phyloP scores from a whole-genome alignment of 768 basidiomycete genomes.

The Cystobasidium tubakii region DNA sequence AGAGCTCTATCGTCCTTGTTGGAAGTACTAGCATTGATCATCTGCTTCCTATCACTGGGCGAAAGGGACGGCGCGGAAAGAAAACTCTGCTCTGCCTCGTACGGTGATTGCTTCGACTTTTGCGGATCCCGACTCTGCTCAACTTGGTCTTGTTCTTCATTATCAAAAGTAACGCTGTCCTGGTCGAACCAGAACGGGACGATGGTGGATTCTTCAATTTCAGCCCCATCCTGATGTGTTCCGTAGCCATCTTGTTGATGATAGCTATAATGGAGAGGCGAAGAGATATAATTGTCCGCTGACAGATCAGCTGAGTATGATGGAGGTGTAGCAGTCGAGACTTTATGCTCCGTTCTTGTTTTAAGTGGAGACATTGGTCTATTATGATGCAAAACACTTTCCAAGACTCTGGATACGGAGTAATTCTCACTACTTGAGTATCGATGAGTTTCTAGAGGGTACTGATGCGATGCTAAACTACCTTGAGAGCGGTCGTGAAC shows the following conservation, averaged over 20 bases:
- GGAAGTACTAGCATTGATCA: no score
- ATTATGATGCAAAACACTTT: not conserved
- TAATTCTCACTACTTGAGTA: not conserved
- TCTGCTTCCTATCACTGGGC: no score
- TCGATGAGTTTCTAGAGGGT: not conserved
- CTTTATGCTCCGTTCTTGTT: not conserved
- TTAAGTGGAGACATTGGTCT: not conserved
- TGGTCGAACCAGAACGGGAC: not conserved
- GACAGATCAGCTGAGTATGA: not conserved
- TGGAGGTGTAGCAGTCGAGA: not conserved
- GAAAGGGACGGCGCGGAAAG: no score
- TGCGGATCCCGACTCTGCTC: not conserved
- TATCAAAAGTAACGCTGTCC: not conserved
- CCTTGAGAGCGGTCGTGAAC: not conserved
- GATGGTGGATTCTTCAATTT: not conserved
- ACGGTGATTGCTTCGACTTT: not conserved
- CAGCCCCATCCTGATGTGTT: not conserved
- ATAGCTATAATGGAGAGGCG: not conserved
- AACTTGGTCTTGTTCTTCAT: not conserved
- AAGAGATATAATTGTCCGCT: not conserved
- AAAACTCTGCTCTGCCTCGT: not conserved
- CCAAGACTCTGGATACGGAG: not conserved
- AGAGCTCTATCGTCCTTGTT: no score
- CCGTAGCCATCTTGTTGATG: not conserved
- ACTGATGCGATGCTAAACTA: not conserved